Conservation (phyloP, 805 yeast genomes). For the Candida saitoana region DNA sequence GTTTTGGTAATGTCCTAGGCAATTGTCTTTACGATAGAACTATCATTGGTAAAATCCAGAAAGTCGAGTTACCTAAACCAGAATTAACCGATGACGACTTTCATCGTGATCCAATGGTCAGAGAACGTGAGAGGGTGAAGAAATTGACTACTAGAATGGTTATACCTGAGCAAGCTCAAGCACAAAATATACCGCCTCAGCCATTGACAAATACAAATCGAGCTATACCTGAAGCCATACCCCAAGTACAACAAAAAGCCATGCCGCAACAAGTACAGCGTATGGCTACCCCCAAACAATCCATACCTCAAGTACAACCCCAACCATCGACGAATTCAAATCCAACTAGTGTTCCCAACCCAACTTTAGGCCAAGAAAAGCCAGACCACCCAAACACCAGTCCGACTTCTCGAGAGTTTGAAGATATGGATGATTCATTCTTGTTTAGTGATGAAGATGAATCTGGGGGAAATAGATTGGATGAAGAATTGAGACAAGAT, state of each 20-base stretch:
- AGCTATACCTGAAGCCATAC: no score
- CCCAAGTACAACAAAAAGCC: background rate
- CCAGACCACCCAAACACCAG: background rate
- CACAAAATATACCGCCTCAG: slow-evolving; percentile 1
- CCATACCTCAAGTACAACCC: background rate
- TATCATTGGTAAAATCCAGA: slow-evolving; percentile 49
- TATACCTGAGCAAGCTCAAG: slow-evolving; percentile 3
- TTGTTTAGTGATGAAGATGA: slow-evolving; percentile 35
- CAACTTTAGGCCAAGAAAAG: background rate
- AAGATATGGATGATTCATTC: slow-evolving; percentile 40
- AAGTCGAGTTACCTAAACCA: slow-evolving; percentile 30
- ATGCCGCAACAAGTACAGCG: background rate
- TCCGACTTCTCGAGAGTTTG: slow-evolving; percentile 9
- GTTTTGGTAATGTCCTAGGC: slow-evolving; percentile 77
- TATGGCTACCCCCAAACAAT: no score
- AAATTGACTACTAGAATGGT: slow-evolving; percentile 7
- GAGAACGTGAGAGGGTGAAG: slow-evolving; percentile 24
- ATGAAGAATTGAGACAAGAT: slow-evolving; percentile 7
- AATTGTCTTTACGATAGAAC: slow-evolving; percentile 80
- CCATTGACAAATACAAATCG: no score
- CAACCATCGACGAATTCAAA: slow-evolving; percentile 3
- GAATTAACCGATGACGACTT: slow-evolving; percentile 31
- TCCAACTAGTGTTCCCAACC: background rate
- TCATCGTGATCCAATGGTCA: slow-evolving; percentile 33
- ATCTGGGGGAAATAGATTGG: slow-evolving; percentile 8